Conservation (phyloP, 2,329 filamentous ascomycete species). For the Cordyceps militaris region DNA sequence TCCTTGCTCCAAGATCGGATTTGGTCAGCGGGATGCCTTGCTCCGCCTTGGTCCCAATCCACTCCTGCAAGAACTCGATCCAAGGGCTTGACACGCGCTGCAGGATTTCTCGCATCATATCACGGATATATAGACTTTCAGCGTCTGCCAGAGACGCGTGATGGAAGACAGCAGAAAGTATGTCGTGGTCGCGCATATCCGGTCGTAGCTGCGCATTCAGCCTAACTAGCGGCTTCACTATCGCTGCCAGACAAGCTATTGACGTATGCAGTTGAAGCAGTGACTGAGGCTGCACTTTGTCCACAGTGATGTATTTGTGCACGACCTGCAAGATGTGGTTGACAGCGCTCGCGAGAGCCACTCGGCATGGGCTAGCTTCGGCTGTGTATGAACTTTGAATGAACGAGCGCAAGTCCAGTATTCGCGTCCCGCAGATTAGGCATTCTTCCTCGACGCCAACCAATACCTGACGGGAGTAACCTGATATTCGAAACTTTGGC, state of each 20-base stretch:
- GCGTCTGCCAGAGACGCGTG: conserved; percentile 59
- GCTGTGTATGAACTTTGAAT: conserved; percentile 39
- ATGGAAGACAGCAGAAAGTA: conserved; percentile 55
- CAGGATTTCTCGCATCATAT: conserved; percentile 61
- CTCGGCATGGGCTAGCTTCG: conserved; percentile 37
- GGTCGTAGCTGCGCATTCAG: conserved; percentile 42
- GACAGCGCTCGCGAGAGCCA: conserved; percentile 46
- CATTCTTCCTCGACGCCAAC: conserved; percentile 40
- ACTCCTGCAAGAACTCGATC: conserved; percentile 61
- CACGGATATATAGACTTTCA: conserved; percentile 51
- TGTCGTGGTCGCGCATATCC: conserved; percentile 48
- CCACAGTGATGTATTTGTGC: conserved; percentile 41
- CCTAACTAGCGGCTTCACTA: conserved; percentile 45
- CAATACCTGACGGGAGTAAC: conserved; percentile 46
- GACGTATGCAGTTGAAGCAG: conserved; percentile 47
- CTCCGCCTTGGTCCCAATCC: conserved; percentile 63
- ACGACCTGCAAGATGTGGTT: conserved; percentile 42
- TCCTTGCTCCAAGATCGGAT: conserved; percentile 35
- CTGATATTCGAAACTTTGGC: conserved; percentile 44
- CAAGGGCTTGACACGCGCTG: conserved; percentile 57
- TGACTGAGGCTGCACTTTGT: conserved; percentile 36
- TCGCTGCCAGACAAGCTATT: conserved; percentile 37
- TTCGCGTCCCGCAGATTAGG: conserved; percentile 40
- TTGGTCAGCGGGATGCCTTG: conserved; percentile 47
- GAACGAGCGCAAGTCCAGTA: conserved; percentile 39